Conservation (phyloP, 352 stramenopile genomes). For the Thalassiosira hispida region DNA sequence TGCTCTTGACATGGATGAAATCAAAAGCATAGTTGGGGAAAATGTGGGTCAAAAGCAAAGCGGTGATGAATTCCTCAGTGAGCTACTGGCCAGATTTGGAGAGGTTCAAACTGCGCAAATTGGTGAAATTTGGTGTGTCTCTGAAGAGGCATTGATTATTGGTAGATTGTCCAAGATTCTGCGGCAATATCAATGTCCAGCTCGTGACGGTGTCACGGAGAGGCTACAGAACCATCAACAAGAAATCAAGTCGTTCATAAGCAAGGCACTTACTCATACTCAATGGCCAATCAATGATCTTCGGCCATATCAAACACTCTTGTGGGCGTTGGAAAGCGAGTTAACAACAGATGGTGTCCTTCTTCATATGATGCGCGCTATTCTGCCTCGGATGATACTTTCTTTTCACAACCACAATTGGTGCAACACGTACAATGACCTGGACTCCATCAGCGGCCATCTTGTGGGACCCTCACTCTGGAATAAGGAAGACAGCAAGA, state of each 20-base stretch:
- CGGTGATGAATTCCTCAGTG: slow-evolving; percentile 49
- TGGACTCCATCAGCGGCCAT: slow-evolving; percentile 66
- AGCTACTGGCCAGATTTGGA: slow-evolving; percentile 57
- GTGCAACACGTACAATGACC: slow-evolving; percentile 75
- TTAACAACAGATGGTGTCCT: slow-evolving; percentile 41
- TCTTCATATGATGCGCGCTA: slow-evolving; percentile 50
- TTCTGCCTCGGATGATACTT: slow-evolving; percentile 70
- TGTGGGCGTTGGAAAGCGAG: slow-evolving; percentile 82
- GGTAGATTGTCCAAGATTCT: slow-evolving; percentile 46
- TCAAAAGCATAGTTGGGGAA: slow-evolving; percentile 63
- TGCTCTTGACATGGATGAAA: slow-evolving; percentile 63
- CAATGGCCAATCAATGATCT: slow-evolving; percentile 73
- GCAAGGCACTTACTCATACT: slow-evolving; percentile 48
- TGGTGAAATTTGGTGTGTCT: slow-evolving; percentile 72
- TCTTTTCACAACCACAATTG: slow-evolving; percentile 68
- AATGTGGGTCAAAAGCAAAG: slow-evolving; percentile 21
- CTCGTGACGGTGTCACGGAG: slow-evolving; percentile 12
- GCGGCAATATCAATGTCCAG: slow-evolving; percentile 20
- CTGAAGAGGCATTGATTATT: slow-evolving; percentile 63
- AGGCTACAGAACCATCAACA: slow-evolving; percentile 27
- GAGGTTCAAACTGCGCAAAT: slow-evolving; percentile 77
- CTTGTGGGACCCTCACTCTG: slow-evolving; percentile 60
- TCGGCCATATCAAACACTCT: slow-evolving; percentile 84
- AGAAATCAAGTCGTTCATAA: slow-evolving; percentile 58
- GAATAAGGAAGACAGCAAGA: slow-evolving; percentile 54